Conservation (phyloP, 306 rosid genomes). For the Glycyrrhiza uralensis region DNA sequence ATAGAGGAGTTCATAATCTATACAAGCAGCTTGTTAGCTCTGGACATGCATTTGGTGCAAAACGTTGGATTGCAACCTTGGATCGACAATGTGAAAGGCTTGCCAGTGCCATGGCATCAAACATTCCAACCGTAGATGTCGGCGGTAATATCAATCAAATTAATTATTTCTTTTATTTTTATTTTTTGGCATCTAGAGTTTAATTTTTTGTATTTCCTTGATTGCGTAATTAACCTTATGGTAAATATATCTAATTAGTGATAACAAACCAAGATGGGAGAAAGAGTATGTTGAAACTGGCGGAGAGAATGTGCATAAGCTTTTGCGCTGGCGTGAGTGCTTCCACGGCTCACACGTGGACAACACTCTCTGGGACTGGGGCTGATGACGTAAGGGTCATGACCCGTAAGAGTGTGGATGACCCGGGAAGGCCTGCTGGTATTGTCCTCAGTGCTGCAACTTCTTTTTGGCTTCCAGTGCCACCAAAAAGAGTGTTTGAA, state of each 20-base stretch:
- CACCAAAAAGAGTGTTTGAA: slow-evolving; percentile 83
- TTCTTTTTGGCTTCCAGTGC: slow-evolving; percentile 95
- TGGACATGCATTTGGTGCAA: slow-evolving; percentile 94
- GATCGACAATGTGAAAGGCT: slow-evolving; percentile 95
- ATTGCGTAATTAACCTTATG: neutral
- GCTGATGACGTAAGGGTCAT: slow-evolving; percentile 94
- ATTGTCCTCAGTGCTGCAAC: slow-evolving; percentile 96
- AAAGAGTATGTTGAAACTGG: slow-evolving; percentile 91
- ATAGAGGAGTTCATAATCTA: slow-evolving; percentile 86
- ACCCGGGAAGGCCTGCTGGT: slow-evolving; percentile 95
- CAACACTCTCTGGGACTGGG: slow-evolving; percentile 86
- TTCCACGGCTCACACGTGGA: slow-evolving; percentile 95
- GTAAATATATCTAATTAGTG: slow-evolving; percentile 39
- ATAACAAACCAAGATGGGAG: slow-evolving; percentile 95
- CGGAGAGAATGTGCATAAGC: slow-evolving; percentile 98
- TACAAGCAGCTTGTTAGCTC: slow-evolving; percentile 90
- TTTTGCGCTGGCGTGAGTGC: slow-evolving; percentile 98
- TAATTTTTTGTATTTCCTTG: neutral
- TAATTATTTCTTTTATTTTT: neutral
- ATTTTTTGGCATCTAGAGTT: neutral
- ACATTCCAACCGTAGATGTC: slow-evolving; percentile 74
- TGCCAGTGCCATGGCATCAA: slow-evolving; percentile 90
- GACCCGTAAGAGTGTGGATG: slow-evolving; percentile 97
- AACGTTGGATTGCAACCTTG: slow-evolving; percentile 87
- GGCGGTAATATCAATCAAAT: slow-evolving; percentile 59